phyloP scores from a whole-genome alignment of 176 grass and related monocot species.

The Lolium multiflorum region DNA sequence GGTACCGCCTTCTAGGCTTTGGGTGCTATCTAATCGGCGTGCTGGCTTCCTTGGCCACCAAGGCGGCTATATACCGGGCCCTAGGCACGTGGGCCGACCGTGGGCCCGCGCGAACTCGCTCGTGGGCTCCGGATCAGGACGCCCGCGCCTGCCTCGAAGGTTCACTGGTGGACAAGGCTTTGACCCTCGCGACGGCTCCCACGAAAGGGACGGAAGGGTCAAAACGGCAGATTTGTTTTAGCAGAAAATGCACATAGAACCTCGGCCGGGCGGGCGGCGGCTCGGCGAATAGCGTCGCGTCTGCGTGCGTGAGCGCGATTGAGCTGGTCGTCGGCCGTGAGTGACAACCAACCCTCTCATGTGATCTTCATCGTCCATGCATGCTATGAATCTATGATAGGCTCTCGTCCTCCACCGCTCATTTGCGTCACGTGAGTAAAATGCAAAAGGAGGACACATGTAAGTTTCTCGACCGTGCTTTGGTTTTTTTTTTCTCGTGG shows the following conservation, averaged over 20 bases:
- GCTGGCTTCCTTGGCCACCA: conserved; percentile 31
- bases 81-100: background rate
- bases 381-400: too few relatives aligned
- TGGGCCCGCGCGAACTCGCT: background rate
- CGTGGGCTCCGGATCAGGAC: conserved; percentile 43
- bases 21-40: background rate
- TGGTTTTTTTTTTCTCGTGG: background rate
- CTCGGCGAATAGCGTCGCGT: conserved; percentile 11
- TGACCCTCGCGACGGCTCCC: conserved; percentile 17
- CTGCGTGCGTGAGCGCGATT: background rate
- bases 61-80: conserved; percentile 45
- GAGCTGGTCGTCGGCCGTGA: conserved; percentile 19
- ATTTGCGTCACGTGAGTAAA: conserved; percentile 9
- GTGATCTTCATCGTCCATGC: background rate
- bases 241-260: background rate
- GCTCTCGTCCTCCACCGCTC: background rate
- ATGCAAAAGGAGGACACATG: background rate
- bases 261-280: background rate
- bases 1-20: background rate
- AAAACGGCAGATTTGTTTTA: background rate
- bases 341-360: background rate
- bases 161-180: conserved; percentile 44
- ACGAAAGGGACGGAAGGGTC: conserved; percentile 18
- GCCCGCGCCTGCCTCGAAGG: conserved; percentile 31
- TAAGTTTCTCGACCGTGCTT: background rate